These are phyloP conservation scores for Cavenderia fasciculata DNA, from an alignment of 78 protist species.

Conservation along the genomic window DNA sequence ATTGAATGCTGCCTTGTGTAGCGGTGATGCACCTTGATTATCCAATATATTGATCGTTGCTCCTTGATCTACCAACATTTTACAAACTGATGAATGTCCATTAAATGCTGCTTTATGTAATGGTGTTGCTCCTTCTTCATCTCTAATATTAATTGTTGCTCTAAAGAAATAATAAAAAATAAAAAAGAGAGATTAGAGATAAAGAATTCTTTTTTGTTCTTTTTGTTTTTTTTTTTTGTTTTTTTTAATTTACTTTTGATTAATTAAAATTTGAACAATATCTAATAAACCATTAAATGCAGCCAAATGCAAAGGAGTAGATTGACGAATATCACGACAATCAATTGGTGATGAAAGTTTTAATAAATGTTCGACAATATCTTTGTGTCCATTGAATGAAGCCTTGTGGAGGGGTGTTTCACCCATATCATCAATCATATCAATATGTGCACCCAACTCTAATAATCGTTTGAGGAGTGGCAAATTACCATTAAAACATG, in stretches of 20 bases:
- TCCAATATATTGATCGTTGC: conserved; percentile 51
- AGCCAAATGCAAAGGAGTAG: conserved; percentile 84
- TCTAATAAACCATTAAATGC: conserved; percentile 71
- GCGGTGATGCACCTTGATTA: conserved; percentile 80
- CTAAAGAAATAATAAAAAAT: not conserved
- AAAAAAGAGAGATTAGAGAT: not conserved
- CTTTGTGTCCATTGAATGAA: conserved; percentile 81
- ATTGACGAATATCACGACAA: conserved; percentile 54
- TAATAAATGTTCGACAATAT: conserved; percentile 48
- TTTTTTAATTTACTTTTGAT: conserved; percentile 15
- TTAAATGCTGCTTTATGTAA: conserved; percentile 69
- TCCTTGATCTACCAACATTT: conserved; percentile 63
- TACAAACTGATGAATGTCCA: conserved; percentile 72
- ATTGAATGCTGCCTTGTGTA: conserved; percentile 80
- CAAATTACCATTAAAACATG: conserved; percentile 60
- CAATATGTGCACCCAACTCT: conserved; percentile 69
- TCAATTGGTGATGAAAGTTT: conserved; percentile 5
- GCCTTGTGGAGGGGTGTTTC: conserved; percentile 81
- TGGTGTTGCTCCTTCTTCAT: conserved; percentile 83
- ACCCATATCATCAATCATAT: conserved; percentile 79
- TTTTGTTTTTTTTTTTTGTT: too few relatives aligned
- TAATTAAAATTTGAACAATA: conserved; percentile 57
- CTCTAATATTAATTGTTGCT: conserved; percentile 37
- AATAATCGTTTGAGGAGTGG: conserved; percentile 32
- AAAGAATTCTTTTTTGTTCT: too few relatives aligned